phyloP scores from a whole-genome alignment of 2,329 filamentous ascomycete species.

The Metarhizium guizhouense region DNA sequence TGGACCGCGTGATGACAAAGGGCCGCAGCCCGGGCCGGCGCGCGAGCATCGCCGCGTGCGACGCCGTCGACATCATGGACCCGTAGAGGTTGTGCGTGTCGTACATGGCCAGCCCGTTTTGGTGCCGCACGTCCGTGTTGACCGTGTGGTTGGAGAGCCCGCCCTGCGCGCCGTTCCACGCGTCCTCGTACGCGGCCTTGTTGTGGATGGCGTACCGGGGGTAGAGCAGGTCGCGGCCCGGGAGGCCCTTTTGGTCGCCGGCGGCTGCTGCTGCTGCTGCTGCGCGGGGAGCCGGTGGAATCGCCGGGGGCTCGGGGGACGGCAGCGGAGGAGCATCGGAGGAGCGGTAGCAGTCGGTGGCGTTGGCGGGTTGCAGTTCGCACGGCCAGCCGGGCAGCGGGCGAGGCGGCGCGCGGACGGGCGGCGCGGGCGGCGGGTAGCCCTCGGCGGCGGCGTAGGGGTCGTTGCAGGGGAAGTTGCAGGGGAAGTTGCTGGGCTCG shows the following conservation, averaged over 20 bases:
- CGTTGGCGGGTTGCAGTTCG: slow-evolving; percentile 18
- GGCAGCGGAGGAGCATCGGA: too few relatives aligned
- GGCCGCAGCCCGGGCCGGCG: slow-evolving; percentile 62
- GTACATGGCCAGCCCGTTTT: slow-evolving; percentile 65
- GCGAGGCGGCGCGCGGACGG: slow-evolving; percentile 54
- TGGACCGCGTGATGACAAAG: slow-evolving; percentile 77
- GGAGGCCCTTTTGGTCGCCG: slow-evolving; percentile 23
- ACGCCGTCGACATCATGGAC: slow-evolving; percentile 66
- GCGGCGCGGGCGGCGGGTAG: slow-evolving; percentile 52
- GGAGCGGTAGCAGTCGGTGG: slow-evolving; percentile 8
- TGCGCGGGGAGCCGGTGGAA: too few relatives aligned
- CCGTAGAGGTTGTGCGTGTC: slow-evolving; percentile 78
- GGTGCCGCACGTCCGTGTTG: slow-evolving; percentile 68
- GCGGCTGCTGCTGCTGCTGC: not conserved
- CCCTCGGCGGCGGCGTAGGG: slow-evolving; percentile 19
- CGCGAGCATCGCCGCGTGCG: slow-evolving; percentile 58
- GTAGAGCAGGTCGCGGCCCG: slow-evolving; percentile 55
- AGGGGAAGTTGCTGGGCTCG: slow-evolving; percentile 28
- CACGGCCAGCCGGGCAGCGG: slow-evolving; percentile 59
- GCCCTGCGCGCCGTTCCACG: slow-evolving; percentile 46
- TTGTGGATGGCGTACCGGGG: slow-evolving; percentile 73
- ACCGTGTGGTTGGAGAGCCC: slow-evolving; percentile 53
- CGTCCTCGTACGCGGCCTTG: slow-evolving; percentile 41
- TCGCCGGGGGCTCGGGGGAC: not conserved
- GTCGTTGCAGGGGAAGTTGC: slow-evolving; percentile 19